Evolutionary conservation across 805 yeast genomes (phyloP).

Genomic region (Novakomyces olei): DNA sequence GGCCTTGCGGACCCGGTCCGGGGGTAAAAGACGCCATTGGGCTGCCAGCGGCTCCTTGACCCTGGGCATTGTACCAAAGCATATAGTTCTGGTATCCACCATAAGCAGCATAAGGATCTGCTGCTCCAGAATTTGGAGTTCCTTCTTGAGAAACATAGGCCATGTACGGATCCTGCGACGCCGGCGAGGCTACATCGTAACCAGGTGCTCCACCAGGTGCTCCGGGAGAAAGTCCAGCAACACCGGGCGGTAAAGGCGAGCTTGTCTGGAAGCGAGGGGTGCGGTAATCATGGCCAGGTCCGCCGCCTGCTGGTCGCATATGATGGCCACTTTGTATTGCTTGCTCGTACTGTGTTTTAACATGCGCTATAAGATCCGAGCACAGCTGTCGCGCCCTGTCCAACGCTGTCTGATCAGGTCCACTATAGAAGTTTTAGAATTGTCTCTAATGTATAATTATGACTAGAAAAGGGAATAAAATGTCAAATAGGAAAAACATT

Average conservation of each 20-base stretch:
- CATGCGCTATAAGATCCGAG: slow-evolving; percentile 11
- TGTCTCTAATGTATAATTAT: not conserved
- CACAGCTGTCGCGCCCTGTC: slow-evolving; percentile 13
- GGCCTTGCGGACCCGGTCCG: no score
- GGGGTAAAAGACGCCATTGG: no score
- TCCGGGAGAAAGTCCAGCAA: not conserved
- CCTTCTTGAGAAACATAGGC: slow-evolving; percentile 5
- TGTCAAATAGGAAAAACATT: slow-evolving; percentile 4
- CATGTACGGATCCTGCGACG: slow-evolving; percentile 4
- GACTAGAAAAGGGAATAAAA: not conserved
- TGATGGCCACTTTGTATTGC: not conserved
- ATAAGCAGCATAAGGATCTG: slow-evolving; percentile 12
- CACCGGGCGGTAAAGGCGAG: not conserved
- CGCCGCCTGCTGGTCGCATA: not conserved
- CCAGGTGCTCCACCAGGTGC: slow-evolving; percentile 1
- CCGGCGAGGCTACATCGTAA: slow-evolving; percentile 4
- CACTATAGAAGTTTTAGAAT: no score
- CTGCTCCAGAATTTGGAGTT: slow-evolving; percentile 5
- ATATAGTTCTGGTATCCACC: slow-evolving; percentile 13
- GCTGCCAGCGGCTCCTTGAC: no score
- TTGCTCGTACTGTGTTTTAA: slow-evolving; percentile 8
- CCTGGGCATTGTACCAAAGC: no score
- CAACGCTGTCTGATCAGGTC: slow-evolving; percentile 11
- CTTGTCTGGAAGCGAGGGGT: not conserved
- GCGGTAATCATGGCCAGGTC: not conserved